Conservation (phyloP, 345 rosid species). For the Pistacia atlantica region DNA sequence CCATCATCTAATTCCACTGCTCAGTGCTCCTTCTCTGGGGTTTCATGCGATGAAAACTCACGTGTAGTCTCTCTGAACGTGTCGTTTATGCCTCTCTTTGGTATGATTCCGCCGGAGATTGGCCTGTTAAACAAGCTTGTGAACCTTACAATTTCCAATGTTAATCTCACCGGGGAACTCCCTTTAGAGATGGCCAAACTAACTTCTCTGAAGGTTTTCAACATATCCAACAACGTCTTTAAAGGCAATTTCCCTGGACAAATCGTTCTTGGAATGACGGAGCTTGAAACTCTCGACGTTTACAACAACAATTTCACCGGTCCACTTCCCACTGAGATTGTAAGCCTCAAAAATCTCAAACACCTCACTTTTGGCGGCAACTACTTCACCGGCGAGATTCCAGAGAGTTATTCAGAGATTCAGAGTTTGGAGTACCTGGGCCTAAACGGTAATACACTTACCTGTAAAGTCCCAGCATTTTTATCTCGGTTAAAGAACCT, state of each 20-base stretch:
- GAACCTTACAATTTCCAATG: conserved; percentile 54
- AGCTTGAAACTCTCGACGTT: conserved; percentile 61
- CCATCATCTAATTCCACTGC: conserved; percentile 42
- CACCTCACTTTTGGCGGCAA: conserved; percentile 72
- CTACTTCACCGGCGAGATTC: conserved; percentile 71
- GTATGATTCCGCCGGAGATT: conserved; percentile 69
- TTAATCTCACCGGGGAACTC: conserved; percentile 56
- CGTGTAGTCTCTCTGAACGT: conserved; percentile 68
- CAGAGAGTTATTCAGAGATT: conserved; percentile 68
- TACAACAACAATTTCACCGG: conserved; percentile 76
- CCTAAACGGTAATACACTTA: conserved; percentile 55
- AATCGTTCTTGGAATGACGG: conserved; percentile 45
- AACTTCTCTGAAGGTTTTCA: conserved; percentile 55
- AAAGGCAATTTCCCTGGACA: conserved; percentile 60
- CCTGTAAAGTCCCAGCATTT: conserved; percentile 58
- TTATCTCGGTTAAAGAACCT: conserved; percentile 65
- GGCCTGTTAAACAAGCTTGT: conserved; percentile 59
- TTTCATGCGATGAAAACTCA: conserved; percentile 51
- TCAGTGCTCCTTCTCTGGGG: conserved; percentile 87
- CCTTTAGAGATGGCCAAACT: conserved; percentile 64
- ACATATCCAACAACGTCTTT: conserved; percentile 64
- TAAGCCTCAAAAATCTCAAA: conserved; percentile 51
- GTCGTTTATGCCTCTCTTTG: conserved; percentile 48
- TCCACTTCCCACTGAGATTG: conserved; percentile 53
- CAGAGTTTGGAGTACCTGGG: conserved; percentile 69